phyloP scores from a whole-genome alignment of 192 early-diverging fungal genomes.

The Coemansia sp. region DNA sequence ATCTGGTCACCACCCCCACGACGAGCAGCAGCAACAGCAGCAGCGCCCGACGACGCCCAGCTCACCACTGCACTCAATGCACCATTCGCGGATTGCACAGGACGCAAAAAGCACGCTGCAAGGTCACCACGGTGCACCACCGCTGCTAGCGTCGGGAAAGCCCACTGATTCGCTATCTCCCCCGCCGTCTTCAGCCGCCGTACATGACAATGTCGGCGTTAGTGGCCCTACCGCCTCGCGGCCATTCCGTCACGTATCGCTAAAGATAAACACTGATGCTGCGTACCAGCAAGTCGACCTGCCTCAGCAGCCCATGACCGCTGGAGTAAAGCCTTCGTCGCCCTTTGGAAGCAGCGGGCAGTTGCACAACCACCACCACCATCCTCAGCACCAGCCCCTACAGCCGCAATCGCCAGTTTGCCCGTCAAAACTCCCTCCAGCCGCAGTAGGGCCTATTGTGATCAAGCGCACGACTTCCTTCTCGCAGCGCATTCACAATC shows the following conservation, averaged over 20 bases:
- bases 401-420: constrained; percentile 4
- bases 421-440: constrained; percentile 10
- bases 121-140: neutral
- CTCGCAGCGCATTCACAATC: constrained; percentile 50
- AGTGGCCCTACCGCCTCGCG: neutral
- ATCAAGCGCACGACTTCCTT: constrained; percentile 53
- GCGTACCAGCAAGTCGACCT: constrained; percentile 20
- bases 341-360: constrained; percentile 11
- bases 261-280: constrained; percentile 36
- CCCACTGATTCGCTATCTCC: constrained; percentile 4
- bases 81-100: constrained; percentile 6
- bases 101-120: constrained; percentile 5
- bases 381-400: constrained; percentile 6
- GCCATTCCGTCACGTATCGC: constrained; percentile 25
- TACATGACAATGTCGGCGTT: neutral
- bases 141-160: constrained; percentile 12
- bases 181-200: neutral
- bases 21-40: constrained; percentile 4
- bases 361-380: constrained; percentile 15
- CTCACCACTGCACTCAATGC: constrained; percentile 6
- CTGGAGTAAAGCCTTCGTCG: constrained; percentile 24
- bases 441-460: constrained; percentile 22
- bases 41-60: constrained; percentile 15
- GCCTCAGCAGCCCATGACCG: constrained; percentile 39
- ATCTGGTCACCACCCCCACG: constrained; percentile 18